Evolutionary conservation across 257 asterid species (phyloP), one percentile per base, ranked within the genome.

Genomic region (Solanum chiquidenum): DNA sequence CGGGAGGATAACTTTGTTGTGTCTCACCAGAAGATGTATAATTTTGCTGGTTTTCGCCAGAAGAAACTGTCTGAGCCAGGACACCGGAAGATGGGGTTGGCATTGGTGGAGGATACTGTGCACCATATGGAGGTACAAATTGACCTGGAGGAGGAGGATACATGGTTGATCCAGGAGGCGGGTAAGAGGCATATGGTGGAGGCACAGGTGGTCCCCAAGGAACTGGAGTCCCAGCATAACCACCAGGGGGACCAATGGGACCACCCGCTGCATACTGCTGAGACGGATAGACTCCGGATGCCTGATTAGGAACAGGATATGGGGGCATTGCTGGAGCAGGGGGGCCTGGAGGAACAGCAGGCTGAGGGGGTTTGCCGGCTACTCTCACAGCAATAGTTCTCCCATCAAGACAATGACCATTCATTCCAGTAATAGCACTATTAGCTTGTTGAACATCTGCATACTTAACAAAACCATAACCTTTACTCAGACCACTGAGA

Each of bases 371-470:
- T 91, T 95, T 95, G 80, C 99, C 99, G 0, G 99, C 99, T 9
- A 97, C 94, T 89, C 99, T 94, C 83, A 97, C 99, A n/a, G 98
- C 99, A 89, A 95, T 97, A 52, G 98, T 88, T 92, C 99, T 97
- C 86, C 99, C 99, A 62, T 97, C 99, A 77, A 97, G 91, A 82
- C 87, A 93, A 93, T 95, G 92, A 12, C 99, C 98, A 83, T 93
- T 97, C 99, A 97, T 97, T 90, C 96, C 91, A 87, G 94, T 91
- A 91, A 94, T 97, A 73, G 99, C 99, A 89, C 29, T 94, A 90
- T 94, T 97, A 60, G 99, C 99, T 91, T 93, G 98, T 88, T 94
- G 96, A 72, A 91, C 94, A 91, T 97, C 97, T 12, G 96, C 92
- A 91, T 95, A 97, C 93, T 97, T 97, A 12, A 97, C 99, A 89